phyloP scores from a whole-genome alignment of 1,284 basidiomycete genomes.

The Cryptococcus sp. region DNA sequence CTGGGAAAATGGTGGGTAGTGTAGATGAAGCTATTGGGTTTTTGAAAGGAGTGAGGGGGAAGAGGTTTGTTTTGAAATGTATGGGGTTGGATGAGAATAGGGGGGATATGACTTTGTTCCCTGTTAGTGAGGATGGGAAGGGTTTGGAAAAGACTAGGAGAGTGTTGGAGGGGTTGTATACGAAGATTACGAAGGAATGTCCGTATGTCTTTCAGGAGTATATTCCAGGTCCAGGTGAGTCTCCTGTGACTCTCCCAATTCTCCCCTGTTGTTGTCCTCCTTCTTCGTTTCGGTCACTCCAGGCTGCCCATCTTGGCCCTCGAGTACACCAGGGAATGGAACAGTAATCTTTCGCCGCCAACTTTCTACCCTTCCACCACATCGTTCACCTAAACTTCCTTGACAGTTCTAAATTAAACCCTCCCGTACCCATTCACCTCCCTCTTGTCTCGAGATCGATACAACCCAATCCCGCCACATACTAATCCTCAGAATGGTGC shows the following conservation, averaged over 20 bases:
- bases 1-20: slow-evolving; percentile 37
- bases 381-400: too few species aligned
- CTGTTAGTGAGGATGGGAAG: slow-evolving; percentile 30
- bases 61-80: slow-evolving; percentile 42
- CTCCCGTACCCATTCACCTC: too few species aligned
- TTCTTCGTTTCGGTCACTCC: too few species aligned
- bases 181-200: slow-evolving; percentile 26
- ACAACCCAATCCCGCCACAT: too few species aligned
- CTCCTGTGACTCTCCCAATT: background rate
- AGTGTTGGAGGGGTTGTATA: slow-evolving; percentile 22
- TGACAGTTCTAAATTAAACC: too few species aligned
- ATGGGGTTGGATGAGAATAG: slow-evolving; percentile 47
- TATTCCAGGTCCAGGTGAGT: slow-evolving; percentile 37
- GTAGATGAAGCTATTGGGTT: slow-evolving; percentile 41
- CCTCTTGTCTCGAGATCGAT: too few species aligned
- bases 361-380: too few species aligned
- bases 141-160: slow-evolving; percentile 21
- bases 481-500: slow-evolving; percentile 43
- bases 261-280: too few species aligned
- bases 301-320: too few species aligned
- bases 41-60: slow-evolving; percentile 19
- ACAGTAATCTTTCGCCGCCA: too few species aligned
- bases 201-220: slow-evolving; percentile 42
- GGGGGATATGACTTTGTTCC: slow-evolving; percentile 49
- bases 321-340: too few species aligned